Conservation (phyloP, 306 rosid species). For the Cotoneaster glaucophyllus region DNA sequence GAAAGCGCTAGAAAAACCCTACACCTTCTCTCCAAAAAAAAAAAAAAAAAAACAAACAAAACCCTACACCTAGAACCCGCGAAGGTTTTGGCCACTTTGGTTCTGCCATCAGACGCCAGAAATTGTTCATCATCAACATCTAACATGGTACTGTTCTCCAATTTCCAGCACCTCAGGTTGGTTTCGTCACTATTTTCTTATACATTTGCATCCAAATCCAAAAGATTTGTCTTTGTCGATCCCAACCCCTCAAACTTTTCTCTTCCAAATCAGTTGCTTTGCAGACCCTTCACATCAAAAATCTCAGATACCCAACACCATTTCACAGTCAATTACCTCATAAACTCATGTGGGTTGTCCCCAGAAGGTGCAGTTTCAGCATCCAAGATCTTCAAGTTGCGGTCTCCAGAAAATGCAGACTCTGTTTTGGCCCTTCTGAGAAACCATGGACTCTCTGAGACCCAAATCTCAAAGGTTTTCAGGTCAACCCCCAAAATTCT, state of each 20-base stretch:
- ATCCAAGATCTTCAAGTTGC: constrained; percentile 4
- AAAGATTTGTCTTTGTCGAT: neutral
- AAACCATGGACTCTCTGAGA: constrained; percentile 16
- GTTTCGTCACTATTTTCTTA: too few relatives aligned
- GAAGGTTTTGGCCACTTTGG: too few relatives aligned
- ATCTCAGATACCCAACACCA: neutral
- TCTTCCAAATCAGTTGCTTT: neutral
- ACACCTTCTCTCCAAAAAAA: too few relatives aligned
- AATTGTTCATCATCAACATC: too few relatives aligned
- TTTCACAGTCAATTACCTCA: constrained; percentile 24
- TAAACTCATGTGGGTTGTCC: constrained; percentile 25
- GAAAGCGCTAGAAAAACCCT: too few relatives aligned
- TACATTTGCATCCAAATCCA: neutral
- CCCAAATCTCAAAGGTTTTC: constrained; percentile 6
- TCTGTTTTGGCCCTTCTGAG: constrained; percentile 16
- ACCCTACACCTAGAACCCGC: too few relatives aligned
- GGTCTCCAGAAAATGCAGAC: constrained; percentile 14
- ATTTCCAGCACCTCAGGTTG: too few relatives aligned
- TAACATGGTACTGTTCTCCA: too few relatives aligned
- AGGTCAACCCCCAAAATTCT: neutral
- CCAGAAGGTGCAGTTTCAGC: constrained; percentile 14
- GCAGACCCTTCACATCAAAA: neutral
- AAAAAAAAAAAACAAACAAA: too few relatives aligned
- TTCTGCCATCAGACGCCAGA: too few relatives aligned
- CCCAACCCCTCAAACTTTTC: too few relatives aligned